A percentile compares a stretch with the other conserved stretches of the same genome.
These are phyloP conservation scores for Megacollybia platyphylla DNA, from an alignment of 1,284 basidiomycete genomes.

Conservation along the genomic window DNA sequence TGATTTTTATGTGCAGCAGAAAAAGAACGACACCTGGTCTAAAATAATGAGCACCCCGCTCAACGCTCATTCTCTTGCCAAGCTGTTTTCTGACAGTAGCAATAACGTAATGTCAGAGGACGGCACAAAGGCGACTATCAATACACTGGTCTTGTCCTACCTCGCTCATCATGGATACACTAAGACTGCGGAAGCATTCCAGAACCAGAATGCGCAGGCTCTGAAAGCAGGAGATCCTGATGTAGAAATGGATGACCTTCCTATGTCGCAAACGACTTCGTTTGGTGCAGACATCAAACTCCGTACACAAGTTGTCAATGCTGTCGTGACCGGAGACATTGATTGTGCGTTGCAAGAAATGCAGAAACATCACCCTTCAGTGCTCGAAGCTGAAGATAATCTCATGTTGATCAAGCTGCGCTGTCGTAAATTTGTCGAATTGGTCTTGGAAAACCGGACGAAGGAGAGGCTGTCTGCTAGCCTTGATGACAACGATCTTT, in stretches of 20 bases:
- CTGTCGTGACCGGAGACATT: conserved; percentile 57
- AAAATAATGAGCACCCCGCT: conserved; percentile 46
- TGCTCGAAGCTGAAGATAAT: conserved; percentile 40
- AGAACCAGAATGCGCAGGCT: conserved; percentile 23
- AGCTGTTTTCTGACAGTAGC: too few relatives aligned
- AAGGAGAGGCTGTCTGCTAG: conserved; percentile 40
- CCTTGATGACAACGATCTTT: conserved; percentile 14
- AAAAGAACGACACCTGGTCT: conserved; percentile 48
- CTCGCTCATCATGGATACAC: conserved; percentile 73
- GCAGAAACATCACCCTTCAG: conserved; percentile 40
- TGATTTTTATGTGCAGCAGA: conserved; percentile 62
- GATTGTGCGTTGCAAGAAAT: conserved; percentile 54
- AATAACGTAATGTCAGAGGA: conserved; percentile 16
- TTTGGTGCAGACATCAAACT: conserved; percentile 39
- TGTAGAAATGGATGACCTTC: conserved; percentile 29
- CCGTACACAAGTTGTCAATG: conserved; percentile 58
- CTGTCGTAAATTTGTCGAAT: conserved; percentile 74
- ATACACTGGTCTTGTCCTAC: conserved; percentile 67
- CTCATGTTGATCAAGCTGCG: conserved; percentile 64
- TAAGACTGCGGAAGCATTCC: conserved; percentile 53
- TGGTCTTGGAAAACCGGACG: conserved; percentile 57
- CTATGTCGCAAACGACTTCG: background rate
- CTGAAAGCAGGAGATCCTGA: conserved; percentile 18
- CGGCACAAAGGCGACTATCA: conserved; percentile 32
- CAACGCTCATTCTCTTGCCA: conserved; percentile 16